Evolutionary conservation across 495 filamentous ascomycete genomes (phyloP).

Genomic region (Gamarada debralockiae): DNA sequence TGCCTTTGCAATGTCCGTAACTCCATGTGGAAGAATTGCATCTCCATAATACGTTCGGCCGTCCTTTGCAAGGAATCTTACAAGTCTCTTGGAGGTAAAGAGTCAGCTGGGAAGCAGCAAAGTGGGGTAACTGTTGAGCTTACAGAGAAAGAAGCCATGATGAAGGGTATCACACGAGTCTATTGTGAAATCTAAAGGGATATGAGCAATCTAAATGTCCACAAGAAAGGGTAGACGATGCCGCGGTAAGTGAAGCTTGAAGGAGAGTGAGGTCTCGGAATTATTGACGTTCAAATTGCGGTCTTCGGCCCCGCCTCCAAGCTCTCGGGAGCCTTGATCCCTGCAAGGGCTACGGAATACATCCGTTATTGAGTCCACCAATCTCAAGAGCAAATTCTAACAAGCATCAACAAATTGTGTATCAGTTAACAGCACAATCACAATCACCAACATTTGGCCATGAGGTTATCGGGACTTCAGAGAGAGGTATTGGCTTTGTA

Average conservation of each 20-base stretch:
- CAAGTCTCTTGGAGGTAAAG: constrained; percentile 51
- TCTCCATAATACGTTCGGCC: constrained; percentile 80
- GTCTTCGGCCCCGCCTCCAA: neutral
- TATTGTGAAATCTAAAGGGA: no score
- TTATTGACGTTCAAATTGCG: constrained; percentile 1
- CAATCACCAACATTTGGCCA: neutral
- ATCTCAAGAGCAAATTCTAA: constrained; percentile 2
- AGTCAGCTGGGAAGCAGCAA: neutral
- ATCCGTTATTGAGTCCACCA: constrained; percentile 12
- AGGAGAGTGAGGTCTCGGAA: neutral
- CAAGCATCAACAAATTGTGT: no score
- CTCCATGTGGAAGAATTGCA: constrained; percentile 66
- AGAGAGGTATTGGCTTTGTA: constrained; percentile 85
- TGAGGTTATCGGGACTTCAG: constrained; percentile 77
- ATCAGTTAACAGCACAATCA: neutral
- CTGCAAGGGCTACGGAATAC: constrained; percentile 10
- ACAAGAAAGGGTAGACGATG: neutral
- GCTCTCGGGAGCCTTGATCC: constrained; percentile 8
- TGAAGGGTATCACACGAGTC: neutral
- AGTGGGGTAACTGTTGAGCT: constrained; percentile 5
- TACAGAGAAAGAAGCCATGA: constrained; percentile 38
- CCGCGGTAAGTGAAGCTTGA: constrained; percentile 1
- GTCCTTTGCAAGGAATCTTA: constrained; percentile 76
- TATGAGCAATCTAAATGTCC: no score
- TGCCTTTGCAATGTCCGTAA: constrained; percentile 61